Base-by-base conservation (phyloP, 371 early-diverging fungal species). In the Nosema muscidifuracis region DNA sequence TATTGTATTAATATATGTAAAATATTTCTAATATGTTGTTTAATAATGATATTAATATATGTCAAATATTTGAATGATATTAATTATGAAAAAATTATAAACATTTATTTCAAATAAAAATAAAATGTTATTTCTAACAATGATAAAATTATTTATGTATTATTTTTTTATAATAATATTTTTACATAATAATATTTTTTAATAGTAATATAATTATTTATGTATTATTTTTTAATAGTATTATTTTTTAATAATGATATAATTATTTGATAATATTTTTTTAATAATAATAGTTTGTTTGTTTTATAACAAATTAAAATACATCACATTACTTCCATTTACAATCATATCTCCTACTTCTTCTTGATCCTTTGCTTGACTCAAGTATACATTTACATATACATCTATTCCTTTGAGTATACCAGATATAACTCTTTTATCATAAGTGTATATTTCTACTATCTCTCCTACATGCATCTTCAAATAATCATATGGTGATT, bases 371-470 rank as follows among this genome's bases (percentile, higher is more conserved):
- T 36, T 47, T 26, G 50, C 61, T 3, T 69, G 24, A 28, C 40
- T 61, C 4, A 69, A 34, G 20, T 69, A 38, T 6, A 61, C 40
- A 44, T 69, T 69, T 20, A 61, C 70, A 69, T 61, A 61, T 43
- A 58, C 55, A 40, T 69, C 70, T 4, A 69, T 26, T n/a, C 61
- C 61, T 20, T 56, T 61, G 13, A 69, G 50, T 7, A 61, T 40
- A 10, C 70, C 70, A 30, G 13, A 0, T 12, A 56, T 56, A 33
- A 33, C 61, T 47, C 47, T 69, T 34, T 61, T 69, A 40, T 61
- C 61, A n/a, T 44, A 40, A 33, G 70, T 69, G 16, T 34, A 34
- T 12, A 60, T 24, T 31, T 34, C 38, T 2, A 60, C 60, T 24
- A 7, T 34, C 10, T 18, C 34, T 2, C 40, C 40, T 9, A 60